These are phyloP conservation scores for Phaeoacremonium minimum DNA, from an alignment of 2,329 filamentous ascomycete species.

Conservation along the genomic window DNA sequence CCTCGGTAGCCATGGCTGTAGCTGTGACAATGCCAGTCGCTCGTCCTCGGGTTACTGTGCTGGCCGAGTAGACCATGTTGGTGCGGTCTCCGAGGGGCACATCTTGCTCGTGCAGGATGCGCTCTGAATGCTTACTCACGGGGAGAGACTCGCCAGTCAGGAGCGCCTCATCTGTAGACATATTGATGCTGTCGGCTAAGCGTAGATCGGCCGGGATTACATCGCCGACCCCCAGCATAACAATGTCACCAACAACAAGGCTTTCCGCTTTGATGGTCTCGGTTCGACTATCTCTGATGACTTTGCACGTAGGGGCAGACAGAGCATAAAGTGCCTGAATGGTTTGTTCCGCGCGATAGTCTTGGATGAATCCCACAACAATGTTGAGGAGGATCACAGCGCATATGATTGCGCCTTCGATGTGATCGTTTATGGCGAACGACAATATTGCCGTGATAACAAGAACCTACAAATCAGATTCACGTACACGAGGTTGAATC, in stretches of 20 bases:
- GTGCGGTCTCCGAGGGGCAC: constrained; percentile 64
- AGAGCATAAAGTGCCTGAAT: constrained; percentile 57
- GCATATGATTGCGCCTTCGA: constrained; percentile 63
- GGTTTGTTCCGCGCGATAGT: constrained; percentile 57
- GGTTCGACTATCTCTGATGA: constrained; percentile 48
- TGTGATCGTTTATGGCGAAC: constrained; percentile 62
- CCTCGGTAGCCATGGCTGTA: constrained; percentile 60
- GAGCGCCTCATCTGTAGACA: constrained; percentile 71
- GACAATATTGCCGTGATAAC: constrained; percentile 36
- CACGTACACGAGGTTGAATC: too few relatives aligned
- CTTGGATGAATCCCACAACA: constrained; percentile 57
- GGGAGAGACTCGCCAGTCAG: constrained; percentile 71
- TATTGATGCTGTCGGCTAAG: constrained; percentile 63
- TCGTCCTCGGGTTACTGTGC: constrained; percentile 67
- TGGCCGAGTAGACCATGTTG: constrained; percentile 69
- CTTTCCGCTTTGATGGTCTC: constrained; percentile 49
- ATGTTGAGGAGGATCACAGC: constrained; percentile 68
- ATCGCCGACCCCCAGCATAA: constrained; percentile 59
- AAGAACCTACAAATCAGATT: too few relatives aligned
- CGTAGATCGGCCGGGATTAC: constrained; percentile 67
- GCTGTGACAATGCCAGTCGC: constrained; percentile 65
- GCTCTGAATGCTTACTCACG: constrained; percentile 60
- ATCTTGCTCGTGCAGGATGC: constrained; percentile 44
- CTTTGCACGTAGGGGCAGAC: constrained; percentile 55
- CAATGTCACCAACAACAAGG: constrained; percentile 64